Percentiles rank a stretch among this genome's conserved stretches.
phyloP scores from a whole-genome alignment of 75 land plant species.

The Ceratopteris richardii region DNA sequence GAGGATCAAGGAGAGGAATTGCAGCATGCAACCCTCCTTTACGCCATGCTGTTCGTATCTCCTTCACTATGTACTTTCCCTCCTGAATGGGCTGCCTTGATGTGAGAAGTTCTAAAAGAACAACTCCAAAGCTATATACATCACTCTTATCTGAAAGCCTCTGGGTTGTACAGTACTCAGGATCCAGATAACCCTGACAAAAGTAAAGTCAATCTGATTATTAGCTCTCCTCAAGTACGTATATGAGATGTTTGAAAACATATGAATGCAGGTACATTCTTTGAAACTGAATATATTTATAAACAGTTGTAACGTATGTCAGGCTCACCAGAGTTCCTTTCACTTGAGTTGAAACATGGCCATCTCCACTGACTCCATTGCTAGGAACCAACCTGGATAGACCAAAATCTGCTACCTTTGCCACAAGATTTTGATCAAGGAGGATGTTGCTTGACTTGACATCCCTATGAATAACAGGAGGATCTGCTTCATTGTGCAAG shows the following conservation, averaged over 20 bases:
- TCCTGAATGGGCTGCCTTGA: constrained; percentile 54
- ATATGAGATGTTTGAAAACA: neutral
- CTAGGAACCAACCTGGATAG: constrained; percentile 56
- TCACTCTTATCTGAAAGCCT: constrained; percentile 78
- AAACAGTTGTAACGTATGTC: no score
- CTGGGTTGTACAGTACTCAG: constrained; percentile 84
- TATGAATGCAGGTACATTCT: neutral
- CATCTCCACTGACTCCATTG: constrained; percentile 24
- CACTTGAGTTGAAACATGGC: constrained; percentile 57
- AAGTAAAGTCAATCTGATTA: neutral
- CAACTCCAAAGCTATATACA: constrained; percentile 88
- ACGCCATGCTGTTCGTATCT: constrained; percentile 34
- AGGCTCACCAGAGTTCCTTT: constrained; percentile 79
- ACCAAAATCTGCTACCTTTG: constrained; percentile 92
- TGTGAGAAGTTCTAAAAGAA: constrained; percentile 66
- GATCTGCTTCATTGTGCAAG: constrained; percentile 74
- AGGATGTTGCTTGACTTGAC: constrained; percentile 72
- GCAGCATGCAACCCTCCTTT: constrained; percentile 34
- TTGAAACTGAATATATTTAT: no score
- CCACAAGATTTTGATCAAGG: constrained; percentile 56
- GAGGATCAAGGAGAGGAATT: constrained; percentile 48
- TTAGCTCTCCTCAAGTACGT: no score
- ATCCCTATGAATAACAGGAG: constrained; percentile 85
- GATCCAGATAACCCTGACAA: constrained; percentile 90
- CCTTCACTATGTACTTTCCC: constrained; percentile 71